A percentile compares a stretch with the other conserved stretches of the same genome.
Evolutionary conservation across 2,329 filamentous ascomycete genomes (phyloP).

Genomic region (Apiospora arundinis): DNA sequence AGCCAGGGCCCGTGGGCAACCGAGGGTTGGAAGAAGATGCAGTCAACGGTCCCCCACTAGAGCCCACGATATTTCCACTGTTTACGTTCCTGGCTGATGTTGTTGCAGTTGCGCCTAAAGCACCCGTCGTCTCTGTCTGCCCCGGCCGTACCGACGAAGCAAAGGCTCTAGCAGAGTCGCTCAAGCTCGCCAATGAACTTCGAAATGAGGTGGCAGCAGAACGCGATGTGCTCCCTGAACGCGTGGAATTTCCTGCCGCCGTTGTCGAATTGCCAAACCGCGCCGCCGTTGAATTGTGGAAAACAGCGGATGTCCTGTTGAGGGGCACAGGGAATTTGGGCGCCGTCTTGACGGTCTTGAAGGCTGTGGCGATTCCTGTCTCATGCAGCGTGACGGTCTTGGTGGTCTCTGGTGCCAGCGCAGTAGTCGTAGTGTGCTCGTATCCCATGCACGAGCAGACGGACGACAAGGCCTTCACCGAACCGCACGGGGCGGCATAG

Average conservation of each 20-base stretch:
- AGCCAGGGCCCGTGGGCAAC: background rate
- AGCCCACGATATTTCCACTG: background rate
- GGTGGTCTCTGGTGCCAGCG: conserved; percentile 26
- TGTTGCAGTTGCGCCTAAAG: background rate
- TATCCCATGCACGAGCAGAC: conserved; percentile 33
- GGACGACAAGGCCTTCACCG: conserved; percentile 29
- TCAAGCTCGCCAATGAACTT: background rate
- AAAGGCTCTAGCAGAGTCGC: background rate
- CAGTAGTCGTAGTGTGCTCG: conserved; percentile 26
- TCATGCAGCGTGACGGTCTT: conserved; percentile 22
- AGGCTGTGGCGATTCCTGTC: conserved; percentile 22
- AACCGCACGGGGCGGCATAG: conserved; percentile 31
- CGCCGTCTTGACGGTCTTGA: conserved; percentile 23
- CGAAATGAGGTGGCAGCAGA: background rate
- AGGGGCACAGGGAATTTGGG: conserved; percentile 23
- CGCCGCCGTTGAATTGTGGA: conserved; percentile 24
- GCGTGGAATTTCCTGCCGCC: background rate
- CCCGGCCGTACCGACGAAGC: background rate
- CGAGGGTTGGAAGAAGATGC: background rate
- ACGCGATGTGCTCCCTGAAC: background rate
- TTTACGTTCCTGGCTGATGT: background rate
- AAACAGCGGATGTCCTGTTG: conserved; percentile 17
- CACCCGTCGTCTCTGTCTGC: background rate
- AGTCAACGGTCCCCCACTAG: background rate
- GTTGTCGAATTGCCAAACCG: conserved; percentile 28